Conservation (phyloP, 1,284 basidiomycete genomes). For the Kalmanozyma brasiliensis region DNA sequence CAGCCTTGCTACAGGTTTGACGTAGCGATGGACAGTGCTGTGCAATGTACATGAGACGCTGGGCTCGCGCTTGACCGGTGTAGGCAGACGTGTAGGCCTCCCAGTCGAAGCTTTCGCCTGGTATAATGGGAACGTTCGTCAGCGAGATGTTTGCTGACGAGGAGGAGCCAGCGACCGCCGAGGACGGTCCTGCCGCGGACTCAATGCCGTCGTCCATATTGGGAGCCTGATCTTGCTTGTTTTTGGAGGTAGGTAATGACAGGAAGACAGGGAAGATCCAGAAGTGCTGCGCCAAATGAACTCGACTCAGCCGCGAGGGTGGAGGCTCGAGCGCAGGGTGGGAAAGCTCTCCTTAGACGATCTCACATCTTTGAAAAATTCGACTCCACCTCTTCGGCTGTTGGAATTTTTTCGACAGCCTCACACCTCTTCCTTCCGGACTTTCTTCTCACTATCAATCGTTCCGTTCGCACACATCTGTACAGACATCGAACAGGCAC, state of each 20-base stretch:
- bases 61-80: constrained; percentile 28
- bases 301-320: constrained; percentile 3
- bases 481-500: not conserved
- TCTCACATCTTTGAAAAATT: constrained; percentile 16
- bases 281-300: not conserved
- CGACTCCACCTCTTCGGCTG: constrained; percentile 16
- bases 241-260: not conserved
- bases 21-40: constrained; percentile 41
- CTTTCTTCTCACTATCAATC: not conserved
- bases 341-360: constrained; percentile 1
- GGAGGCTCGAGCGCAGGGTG: constrained; percentile 37
- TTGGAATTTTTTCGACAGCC: constrained; percentile 11
- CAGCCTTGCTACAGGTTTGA: constrained; percentile 35
- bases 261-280: not conserved
- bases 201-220: constrained; percentile 17
- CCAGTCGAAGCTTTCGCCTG: constrained; percentile 57
- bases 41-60: constrained; percentile 50
- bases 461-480: not conserved
- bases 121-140: constrained; percentile 13
- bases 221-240: not conserved
- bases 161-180: constrained; percentile 1
- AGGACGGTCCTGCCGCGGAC: not conserved
- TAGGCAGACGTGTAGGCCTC: constrained; percentile 56
- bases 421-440: constrained; percentile 1
- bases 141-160: constrained; percentile 9